phyloP scores from a whole-genome alignment of 164 flowering plant species.

The Cinnamomum chago region DNA sequence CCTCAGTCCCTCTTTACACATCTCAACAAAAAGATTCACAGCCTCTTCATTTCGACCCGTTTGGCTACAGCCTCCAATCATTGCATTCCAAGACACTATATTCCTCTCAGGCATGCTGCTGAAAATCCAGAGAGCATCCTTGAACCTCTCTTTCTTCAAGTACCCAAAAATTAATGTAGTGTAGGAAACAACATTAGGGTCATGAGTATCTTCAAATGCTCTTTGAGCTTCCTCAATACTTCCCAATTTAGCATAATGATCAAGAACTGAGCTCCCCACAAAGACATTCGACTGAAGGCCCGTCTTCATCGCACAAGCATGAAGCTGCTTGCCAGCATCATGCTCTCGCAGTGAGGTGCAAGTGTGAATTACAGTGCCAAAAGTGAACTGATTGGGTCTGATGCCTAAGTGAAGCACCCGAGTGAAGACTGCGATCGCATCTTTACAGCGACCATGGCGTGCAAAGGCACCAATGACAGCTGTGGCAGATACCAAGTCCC shows the following conservation, averaged over 20 bases:
- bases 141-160: slow-evolving; percentile 43
- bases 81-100: slow-evolving; percentile 81
- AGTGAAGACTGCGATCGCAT: slow-evolving; percentile 48
- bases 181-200: slow-evolving; percentile 74
- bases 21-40: slow-evolving; percentile 60
- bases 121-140: slow-evolving; percentile 51
- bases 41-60: slow-evolving; percentile 71
- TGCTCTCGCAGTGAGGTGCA: slow-evolving; percentile 30
- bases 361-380: slow-evolving; percentile 52
- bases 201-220: slow-evolving; percentile 52
- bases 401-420: slow-evolving; percentile 40
- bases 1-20: slow-evolving; percentile 54
- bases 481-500: slow-evolving; percentile 53
- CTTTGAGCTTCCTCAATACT: slow-evolving; percentile 42
- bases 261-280: slow-evolving; percentile 63
- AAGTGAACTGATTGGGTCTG: slow-evolving; percentile 67
- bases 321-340: slow-evolving; percentile 48
- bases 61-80: slow-evolving; percentile 80
- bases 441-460: slow-evolving; percentile 28
- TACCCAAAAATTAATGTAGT: slow-evolving; percentile 63
- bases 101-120: slow-evolving; percentile 62
- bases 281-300: slow-evolving; percentile 56
- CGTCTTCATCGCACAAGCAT: slow-evolving; percentile 46
- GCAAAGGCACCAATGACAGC: slow-evolving; percentile 43
- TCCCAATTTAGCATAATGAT: slow-evolving; percentile 54